These are phyloP conservation scores for Austroboletus novae-zelandiae DNA, from an alignment of 1,284 basidiomycete genomes.

Conservation along the genomic window DNA sequence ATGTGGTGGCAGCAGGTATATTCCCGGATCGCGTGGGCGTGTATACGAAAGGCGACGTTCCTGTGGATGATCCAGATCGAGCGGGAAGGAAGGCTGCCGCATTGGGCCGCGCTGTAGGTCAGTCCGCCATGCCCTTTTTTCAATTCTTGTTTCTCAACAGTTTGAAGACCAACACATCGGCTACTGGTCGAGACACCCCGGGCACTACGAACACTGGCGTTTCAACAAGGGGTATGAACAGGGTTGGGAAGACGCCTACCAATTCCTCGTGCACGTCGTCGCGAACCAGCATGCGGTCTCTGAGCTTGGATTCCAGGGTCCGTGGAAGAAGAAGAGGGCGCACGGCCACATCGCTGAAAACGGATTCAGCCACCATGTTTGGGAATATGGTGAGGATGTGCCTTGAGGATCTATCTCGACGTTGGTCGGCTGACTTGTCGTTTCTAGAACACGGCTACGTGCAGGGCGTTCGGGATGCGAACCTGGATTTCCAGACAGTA, in stretches of 20 bases:
- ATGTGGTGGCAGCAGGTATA: conserved; percentile 65
- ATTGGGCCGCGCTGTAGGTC: conserved; percentile 42
- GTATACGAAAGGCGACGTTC: conserved; percentile 15
- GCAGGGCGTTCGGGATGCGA: conserved; percentile 44
- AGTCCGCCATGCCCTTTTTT: conserved; percentile 13
- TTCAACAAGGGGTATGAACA: conserved; percentile 63
- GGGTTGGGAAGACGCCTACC: conserved; percentile 72
- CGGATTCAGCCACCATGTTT: conserved; percentile 43
- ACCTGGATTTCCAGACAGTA: conserved; percentile 29
- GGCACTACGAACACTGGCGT: conserved; percentile 61
- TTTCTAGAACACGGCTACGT: conserved; percentile 49
- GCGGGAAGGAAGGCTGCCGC: conserved; percentile 36
- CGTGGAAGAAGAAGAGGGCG: conserved; percentile 53
- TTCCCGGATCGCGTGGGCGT: conserved; percentile 53
- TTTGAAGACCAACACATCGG: conserved; percentile 46
- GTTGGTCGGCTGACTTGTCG: neutral
- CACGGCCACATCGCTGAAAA: conserved; percentile 43
- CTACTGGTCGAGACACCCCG: conserved; percentile 58
- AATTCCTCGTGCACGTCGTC: conserved; percentile 39
- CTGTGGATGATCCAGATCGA: conserved; percentile 26
- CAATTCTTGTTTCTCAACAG: conserved; percentile 1
- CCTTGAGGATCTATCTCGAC: neutral
- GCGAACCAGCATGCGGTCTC: conserved; percentile 28
- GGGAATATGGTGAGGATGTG: conserved; percentile 57
- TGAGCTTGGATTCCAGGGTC: conserved; percentile 62